Evolutionary conservation across 495 filamentous ascomycete species (phyloP), one percentile per base, ranked within the genome.

Genomic region (Paragyromitra xinjiangensis): DNA sequence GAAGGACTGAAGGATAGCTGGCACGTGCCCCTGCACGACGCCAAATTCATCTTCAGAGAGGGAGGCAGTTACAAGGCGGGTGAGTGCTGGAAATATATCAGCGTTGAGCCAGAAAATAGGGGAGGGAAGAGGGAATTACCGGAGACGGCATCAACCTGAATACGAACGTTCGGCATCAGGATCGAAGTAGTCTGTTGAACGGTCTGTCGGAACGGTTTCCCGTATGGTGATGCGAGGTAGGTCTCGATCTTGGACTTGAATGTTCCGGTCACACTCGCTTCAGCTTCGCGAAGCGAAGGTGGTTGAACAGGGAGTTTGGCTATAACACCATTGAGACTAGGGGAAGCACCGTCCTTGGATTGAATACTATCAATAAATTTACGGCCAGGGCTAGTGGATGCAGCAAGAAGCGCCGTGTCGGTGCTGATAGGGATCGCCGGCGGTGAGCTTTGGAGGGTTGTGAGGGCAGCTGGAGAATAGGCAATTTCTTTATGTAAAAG

Each of bases 41-140:
- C 95, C 95, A 79, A 89, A 96, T n/a, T 86, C 86, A 83, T 99
- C 95, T 84, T 99, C 95, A 9, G 85, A 84, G 40, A 98, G 84
- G 83, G 90, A 93, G 51, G 87, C 86, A n/a, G 91, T 86, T 16
- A 91, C 87, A 6, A 99, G 87, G 48, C 84, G 85, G 9, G 89
- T 88, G 50, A 98, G 84, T 0, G 91, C 89, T 82, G 51, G 19
- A 58, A 12, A 22, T 48, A 55, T 51, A 37, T 69, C 51, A 80
- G 55, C 39, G 16, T 7, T 11, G 14, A 29, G 22, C 24, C 3
- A n/a, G 6, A 19, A 39, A 26, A 6, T 24, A 34, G 2, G 3
- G 55, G 16, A 58, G 55, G 19, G 12, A 34, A 6, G 11, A 14
- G 26, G 26, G 22, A 37, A 8, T 16, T 67, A 82, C 81, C 78